Evolutionary conservation across 2,329 filamentous ascomycete genomes (phyloP).

Genomic region (Metarhizium album): DNA sequence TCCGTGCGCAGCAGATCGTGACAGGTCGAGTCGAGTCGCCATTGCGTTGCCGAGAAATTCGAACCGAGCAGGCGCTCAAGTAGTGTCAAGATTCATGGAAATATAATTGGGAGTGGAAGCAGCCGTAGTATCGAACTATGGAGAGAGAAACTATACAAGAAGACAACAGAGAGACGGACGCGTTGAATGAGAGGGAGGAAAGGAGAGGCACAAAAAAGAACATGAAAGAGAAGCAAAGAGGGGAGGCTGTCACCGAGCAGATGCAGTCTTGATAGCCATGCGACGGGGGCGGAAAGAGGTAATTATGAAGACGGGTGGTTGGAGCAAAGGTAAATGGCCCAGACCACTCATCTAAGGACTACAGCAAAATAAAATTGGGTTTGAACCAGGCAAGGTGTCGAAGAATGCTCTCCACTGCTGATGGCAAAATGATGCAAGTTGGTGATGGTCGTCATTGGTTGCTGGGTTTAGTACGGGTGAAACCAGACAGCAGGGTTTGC

Average conservation of each 20-base stretch:
- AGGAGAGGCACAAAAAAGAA: not conserved
- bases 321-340: not conserved
- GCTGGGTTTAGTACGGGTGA: not conserved
- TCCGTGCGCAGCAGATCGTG: slow-evolving; percentile 30
- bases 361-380: not conserved
- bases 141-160: not conserved
- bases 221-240: not conserved
- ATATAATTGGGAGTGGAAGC: not conserved
- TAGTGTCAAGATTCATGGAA: not conserved
- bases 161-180: no score
- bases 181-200: no score
- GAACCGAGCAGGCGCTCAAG: not conserved
- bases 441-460: not conserved
- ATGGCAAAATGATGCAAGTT: not conserved
- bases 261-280: not conserved
- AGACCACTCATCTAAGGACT: not conserved
- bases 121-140: not conserved
- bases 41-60: slow-evolving; percentile 20
- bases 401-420: not conserved
- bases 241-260: not conserved
- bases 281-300: not conserved
- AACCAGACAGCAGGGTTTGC: not conserved
- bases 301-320: not conserved
- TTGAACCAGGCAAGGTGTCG: not conserved
- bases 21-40: slow-evolving; percentile 36